These are phyloP conservation scores for Neurospora sp. DNA, from an alignment of 495 filamentous ascomycete species.

Conservation along the genomic window DNA sequence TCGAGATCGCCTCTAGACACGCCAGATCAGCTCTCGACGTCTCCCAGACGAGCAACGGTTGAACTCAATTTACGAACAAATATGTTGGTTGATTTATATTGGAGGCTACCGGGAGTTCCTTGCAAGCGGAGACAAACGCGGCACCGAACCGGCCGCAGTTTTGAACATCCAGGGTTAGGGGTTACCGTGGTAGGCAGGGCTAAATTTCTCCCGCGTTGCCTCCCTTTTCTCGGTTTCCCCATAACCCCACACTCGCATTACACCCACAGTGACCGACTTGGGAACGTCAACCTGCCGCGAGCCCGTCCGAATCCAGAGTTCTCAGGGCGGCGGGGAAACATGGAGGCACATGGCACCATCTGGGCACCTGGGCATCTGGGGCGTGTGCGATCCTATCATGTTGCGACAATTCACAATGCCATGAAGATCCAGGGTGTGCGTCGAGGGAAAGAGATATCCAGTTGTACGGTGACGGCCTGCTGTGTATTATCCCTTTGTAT, in stretches of 20 bases:
- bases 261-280: constrained; percentile 14
- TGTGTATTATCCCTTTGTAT: not conserved
- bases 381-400: constrained; percentile 16
- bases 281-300: constrained; percentile 23
- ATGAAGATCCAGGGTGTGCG: not conserved
- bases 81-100: not conserved
- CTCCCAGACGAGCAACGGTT: not conserved
- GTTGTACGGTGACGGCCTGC: not conserved
- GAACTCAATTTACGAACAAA: not conserved
- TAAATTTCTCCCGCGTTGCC: constrained; percentile 26
- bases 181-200: constrained; percentile 11
- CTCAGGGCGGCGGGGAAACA: constrained; percentile 19
- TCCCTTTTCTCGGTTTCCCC: constrained; percentile 1
- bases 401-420: constrained; percentile 4
- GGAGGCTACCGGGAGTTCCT: not conserved
- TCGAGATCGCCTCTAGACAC: not conserved
- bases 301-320: constrained; percentile 13
- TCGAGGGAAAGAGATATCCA: not conserved
- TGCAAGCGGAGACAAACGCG: not conserved
- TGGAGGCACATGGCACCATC: constrained; percentile 14
- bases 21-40: not conserved
- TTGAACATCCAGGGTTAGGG: not conserved
- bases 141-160: not conserved
- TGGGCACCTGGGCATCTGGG: not conserved
- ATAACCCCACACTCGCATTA: constrained; percentile 17